Base-by-base conservation (phyloP, 1,139 yeast genomes). In the Hemisphaericaspora subhashii region DNA sequence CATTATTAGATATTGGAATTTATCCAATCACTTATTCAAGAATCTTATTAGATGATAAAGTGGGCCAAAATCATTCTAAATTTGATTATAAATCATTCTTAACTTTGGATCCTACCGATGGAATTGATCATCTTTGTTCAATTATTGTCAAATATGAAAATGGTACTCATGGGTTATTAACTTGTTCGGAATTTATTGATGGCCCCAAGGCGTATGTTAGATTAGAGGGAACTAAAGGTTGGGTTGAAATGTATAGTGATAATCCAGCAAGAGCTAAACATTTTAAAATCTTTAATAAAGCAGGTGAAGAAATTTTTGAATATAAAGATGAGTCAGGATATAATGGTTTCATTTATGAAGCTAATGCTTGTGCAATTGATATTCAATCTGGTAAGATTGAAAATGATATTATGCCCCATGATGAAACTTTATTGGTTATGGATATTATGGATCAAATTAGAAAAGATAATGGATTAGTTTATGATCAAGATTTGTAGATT, bases 1-100 rank as follows among this genome's bases (percentile, higher is more conserved):
- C 82, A 0, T 54, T 79, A 35, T 66, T 79, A 46, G 86, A 80
- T 50, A 62, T 80, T 41, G 86, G 86, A 1, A 69, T 80, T 33
- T 81, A 81, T 49, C 64, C 81, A 5, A 51, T 79, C 39, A 79
- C 82, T 47, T 80, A 70, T 44, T 58, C 64, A 15, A 57, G 78
- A 41, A 51, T 70, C 12, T 58, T 71, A 30, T 55, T 72, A 41
- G 72, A 71, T 48, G 60, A 57, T 23, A 52, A 64, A 17, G 51
- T 57, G 1, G 68, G 65, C 13, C 40, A 49, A 3, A 43, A 62
- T 3, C 60, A 59, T 37, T 46, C 60, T 6, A 50, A 55, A 13
- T 71, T 66, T 41, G 54, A 54, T 14, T 44, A 55, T 16, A 58
- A 60, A 43, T 60, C 72, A 4, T 52, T 63, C 27, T 55, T 67